Evolutionary conservation across 2,329 filamentous ascomycete species (phyloP), one percentile per base, ranked within the genome.

Genomic region (Microcyclospora tardicrescens): DNA sequence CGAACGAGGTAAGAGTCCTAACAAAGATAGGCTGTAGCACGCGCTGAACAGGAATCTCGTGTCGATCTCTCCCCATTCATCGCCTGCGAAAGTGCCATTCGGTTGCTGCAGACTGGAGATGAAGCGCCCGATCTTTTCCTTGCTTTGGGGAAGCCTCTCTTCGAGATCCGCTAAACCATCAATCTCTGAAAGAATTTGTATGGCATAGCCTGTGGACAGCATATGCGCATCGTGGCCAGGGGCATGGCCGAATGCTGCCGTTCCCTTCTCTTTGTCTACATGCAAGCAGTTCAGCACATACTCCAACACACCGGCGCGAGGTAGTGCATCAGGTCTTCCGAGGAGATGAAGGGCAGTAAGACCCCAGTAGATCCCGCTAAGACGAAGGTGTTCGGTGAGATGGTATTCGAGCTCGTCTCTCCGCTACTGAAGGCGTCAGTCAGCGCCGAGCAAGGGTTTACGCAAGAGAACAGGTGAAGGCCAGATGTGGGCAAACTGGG

Each of bases 341-440:
- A 98, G 76, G 19, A 96, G 72, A 66, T 94, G 82, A 31, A 96
- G 73, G 6, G 89, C 81, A 6, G 80, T 91, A 41, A 98, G 65
- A 11, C 91, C 91, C 91, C 91, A 98, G 63, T 98, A 98, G 35
- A 98, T 75, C 33, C 91, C 91, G 59, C 91, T 95, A 41, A 98
- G 73, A 44, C 91, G 85, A 49, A 98, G 72, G 60, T 98, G 91
- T 63, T 98, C 89, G 11, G 91, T 98, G 58, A 96, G 71, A 82
- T 89, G 95, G 67, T 96, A 98, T 61, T 95, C 86, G 52, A 94
- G 79, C 63, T 95, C 84, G 69, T 96, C 86, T 66, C 83, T 86
- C 58, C 82, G 80, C 77, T 81, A 64, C 48, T 50, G 38, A 39
- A 34, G 27, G 41, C 52, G 54, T 45, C 51, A 55, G 47, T 45